phyloP scores from a whole-genome alignment of 2,329 filamentous ascomycete genomes.

The Botrytis deweyae region DNA sequence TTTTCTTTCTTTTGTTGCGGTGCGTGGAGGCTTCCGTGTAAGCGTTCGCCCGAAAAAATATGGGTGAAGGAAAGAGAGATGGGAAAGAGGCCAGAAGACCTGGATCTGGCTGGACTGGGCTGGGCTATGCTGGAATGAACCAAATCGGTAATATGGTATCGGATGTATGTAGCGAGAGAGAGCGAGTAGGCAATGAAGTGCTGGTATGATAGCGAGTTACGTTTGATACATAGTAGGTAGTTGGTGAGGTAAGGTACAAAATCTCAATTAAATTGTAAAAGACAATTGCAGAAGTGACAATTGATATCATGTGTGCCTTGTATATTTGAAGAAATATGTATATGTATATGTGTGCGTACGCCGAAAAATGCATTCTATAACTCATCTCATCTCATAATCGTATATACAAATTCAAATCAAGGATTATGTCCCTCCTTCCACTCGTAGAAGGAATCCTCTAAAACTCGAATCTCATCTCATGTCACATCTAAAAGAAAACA shows the following conservation, averaged over 20 bases:
- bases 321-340: background rate
- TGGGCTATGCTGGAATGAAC: background rate
- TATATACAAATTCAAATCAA: slow-evolving; percentile 8
- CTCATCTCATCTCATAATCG: background rate
- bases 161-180: background rate
- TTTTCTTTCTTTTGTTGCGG: slow-evolving; percentile 3
- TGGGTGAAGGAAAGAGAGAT: background rate
- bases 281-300: background rate
- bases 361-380: background rate
- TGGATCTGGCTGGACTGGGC: background rate
- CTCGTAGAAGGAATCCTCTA: background rate
- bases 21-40: background rate
- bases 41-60: background rate
- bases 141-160: background rate
- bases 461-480: background rate
- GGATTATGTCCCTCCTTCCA: background rate
- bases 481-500: background rate
- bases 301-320: background rate
- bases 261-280: background rate
- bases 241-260: background rate
- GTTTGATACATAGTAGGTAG: background rate
- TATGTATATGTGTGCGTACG: background rate
- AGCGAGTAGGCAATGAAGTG: background rate
- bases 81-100: too few relatives aligned
- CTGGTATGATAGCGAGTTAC: background rate